Percentiles rank a stretch among this genome's conserved stretches.
These are phyloP conservation scores for Umbelopsis isabellina DNA, from an alignment of 192 early-diverging fungal species.

Conservation along the genomic window DNA sequence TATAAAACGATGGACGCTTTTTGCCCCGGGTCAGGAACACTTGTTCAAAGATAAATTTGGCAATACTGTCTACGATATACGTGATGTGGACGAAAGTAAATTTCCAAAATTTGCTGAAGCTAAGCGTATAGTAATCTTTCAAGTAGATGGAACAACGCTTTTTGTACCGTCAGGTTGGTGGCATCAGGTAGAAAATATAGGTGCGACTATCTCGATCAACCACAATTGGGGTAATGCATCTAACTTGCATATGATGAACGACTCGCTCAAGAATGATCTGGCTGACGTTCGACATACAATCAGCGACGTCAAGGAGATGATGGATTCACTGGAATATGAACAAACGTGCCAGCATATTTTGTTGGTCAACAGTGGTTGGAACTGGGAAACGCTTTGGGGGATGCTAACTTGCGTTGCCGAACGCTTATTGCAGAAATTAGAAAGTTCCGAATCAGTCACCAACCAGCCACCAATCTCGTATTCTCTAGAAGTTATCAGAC, in stretches of 20 bases:
- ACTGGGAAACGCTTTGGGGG: conserved; percentile 49
- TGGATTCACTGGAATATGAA: conserved; percentile 47
- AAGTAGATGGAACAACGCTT: conserved; percentile 65
- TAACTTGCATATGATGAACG: conserved; percentile 52
- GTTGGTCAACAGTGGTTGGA: conserved; percentile 55
- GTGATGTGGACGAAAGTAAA: conserved; percentile 45
- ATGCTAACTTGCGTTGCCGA: conserved; percentile 26
- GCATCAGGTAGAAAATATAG: conserved; percentile 74
- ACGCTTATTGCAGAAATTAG: neutral
- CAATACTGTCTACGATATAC: conserved; percentile 62
- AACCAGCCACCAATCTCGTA: neutral
- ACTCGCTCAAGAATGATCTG: conserved; percentile 51
- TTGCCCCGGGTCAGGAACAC: conserved; percentile 64
- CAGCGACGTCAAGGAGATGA: conserved; percentile 53
- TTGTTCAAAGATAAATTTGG: conserved; percentile 58
- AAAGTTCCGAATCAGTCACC: neutral
- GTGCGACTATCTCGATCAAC: conserved; percentile 76
- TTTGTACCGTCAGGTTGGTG: conserved; percentile 80
- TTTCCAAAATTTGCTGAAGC: conserved; percentile 58
- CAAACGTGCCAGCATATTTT: conserved; percentile 51
- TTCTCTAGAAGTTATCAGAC: neutral
- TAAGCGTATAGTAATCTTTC: conserved; percentile 53
- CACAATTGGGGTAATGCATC: conserved; percentile 77
- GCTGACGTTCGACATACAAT: conserved; percentile 54
- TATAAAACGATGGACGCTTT: conserved; percentile 70